These are phyloP conservation scores for Arabidopsis hybrid DNA, from an alignment of 441 rosid genomes.

Conservation along the genomic window DNA sequence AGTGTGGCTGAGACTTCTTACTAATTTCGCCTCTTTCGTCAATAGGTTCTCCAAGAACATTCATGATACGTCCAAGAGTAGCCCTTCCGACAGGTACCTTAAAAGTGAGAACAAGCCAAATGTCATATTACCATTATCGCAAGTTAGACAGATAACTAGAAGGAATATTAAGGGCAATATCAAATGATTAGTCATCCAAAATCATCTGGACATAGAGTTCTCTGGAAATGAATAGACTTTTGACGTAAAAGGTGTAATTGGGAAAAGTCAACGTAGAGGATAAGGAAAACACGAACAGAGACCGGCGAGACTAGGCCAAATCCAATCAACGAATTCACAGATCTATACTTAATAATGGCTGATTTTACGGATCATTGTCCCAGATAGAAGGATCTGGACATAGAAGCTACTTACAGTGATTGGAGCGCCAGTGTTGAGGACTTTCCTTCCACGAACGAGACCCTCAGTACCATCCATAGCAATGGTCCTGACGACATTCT, in stretches of 20 bases:
- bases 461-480: constrained; percentile 99
- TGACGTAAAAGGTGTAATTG: background rate
- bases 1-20: constrained; percentile 45
- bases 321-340: constrained; percentile 4
- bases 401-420: constrained; percentile 67
- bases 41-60: constrained; percentile 88
- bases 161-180: too few relatives aligned
- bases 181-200: background rate
- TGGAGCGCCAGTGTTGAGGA: constrained; percentile 94
- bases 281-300: background rate
- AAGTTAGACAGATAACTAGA: background rate
- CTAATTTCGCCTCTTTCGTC: constrained; percentile 88
- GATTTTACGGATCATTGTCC: background rate
- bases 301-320: background rate
- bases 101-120: background rate
- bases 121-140: background rate
- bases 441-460: constrained; percentile 80
- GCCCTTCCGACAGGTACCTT: constrained; percentile 94
- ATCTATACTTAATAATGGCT: constrained; percentile 11
- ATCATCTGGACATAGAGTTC: background rate
- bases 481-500: constrained; percentile 78
- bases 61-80: constrained; percentile 92
- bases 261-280: constrained; percentile 16
- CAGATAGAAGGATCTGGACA: background rate
- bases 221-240: constrained; percentile 2